Conservation (phyloP, 1,139 yeast genomes). For the Entelexis sorbosivorans region DNA sequence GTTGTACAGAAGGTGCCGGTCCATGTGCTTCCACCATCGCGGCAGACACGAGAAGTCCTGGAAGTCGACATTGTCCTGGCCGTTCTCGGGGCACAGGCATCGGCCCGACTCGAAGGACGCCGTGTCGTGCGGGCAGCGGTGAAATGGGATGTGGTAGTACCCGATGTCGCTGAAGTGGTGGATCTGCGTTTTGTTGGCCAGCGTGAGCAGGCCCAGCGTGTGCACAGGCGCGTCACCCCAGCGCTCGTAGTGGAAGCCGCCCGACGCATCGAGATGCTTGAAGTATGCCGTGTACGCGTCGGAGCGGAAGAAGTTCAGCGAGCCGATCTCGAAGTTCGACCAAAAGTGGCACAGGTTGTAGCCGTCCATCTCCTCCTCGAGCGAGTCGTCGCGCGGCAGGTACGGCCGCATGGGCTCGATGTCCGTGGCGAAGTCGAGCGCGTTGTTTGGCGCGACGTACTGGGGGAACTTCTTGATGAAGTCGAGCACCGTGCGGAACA, state of each 20-base stretch:
- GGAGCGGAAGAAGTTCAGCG: constrained; percentile 66
- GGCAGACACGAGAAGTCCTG: constrained; percentile 61
- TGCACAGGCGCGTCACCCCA: constrained; percentile 99
- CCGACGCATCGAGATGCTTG: constrained; percentile 53
- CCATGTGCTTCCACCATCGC: constrained; percentile 67
- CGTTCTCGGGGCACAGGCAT: constrained; percentile 54
- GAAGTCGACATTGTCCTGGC: constrained; percentile 44
- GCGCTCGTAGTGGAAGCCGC: constrained; percentile 76
- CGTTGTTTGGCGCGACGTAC: constrained; percentile 54
- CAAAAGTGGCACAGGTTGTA: constrained; percentile 90
- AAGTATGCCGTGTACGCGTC: constrained; percentile 60
- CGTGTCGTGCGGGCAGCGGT: constrained; percentile 62
- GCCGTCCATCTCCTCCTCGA: constrained; percentile 27
- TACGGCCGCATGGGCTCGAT: constrained; percentile 28
- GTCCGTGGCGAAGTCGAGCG: constrained; percentile 60
- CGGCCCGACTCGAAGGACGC: constrained; percentile 41
- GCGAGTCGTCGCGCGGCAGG: constrained; percentile 26
- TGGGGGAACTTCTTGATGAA: constrained; percentile 50
- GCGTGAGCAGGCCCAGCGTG: constrained; percentile 57
- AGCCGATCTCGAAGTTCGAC: constrained; percentile 88
- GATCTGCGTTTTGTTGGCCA: constrained; percentile 56
- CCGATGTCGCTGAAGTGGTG: constrained; percentile 91
- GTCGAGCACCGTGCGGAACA: constrained; percentile 65
- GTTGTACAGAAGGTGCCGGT: constrained; percentile 28
- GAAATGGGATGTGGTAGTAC: constrained; percentile 69